Evolutionary conservation across 2,329 filamentous ascomycete genomes (phyloP).

Genomic region (Trichoderma atrobrunneum): DNA sequence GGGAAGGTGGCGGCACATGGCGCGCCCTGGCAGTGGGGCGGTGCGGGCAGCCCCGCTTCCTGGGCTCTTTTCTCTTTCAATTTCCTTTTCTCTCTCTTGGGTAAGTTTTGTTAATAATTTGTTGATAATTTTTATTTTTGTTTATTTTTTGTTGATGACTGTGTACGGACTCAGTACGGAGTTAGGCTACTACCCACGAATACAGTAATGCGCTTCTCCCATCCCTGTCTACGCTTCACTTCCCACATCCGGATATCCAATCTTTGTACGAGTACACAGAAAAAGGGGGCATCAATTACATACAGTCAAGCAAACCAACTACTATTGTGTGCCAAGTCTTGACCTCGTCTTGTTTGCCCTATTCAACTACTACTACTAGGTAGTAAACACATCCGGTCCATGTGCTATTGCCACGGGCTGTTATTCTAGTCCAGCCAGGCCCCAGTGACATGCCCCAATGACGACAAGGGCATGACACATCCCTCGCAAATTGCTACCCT

Average conservation of each 20-base stretch:
- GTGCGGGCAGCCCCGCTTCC: background rate
- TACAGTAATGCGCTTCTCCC: background rate
- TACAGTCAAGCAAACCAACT: background rate
- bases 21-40: constrained; percentile 18
- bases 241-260: too few species aligned
- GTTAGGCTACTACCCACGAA: background rate
- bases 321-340: background rate
- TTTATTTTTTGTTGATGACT: background rate
- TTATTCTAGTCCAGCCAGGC: background rate
- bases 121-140: background rate
- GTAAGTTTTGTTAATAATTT: background rate
- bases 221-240: too few species aligned
- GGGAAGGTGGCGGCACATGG: constrained; percentile 20
- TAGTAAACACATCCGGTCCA: background rate
- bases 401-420: background rate
- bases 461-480: background rate
- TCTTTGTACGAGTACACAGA: too few species aligned
- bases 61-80: background rate
- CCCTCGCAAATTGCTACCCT: constrained; percentile 1
- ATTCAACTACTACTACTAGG: background rate
- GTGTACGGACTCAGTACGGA: background rate
- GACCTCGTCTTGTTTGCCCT: background rate
- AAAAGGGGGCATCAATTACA: background rate
- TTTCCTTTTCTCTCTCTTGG: background rate
- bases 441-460: background rate